These are phyloP conservation scores for Diplodia scrobiculata DNA, from an alignment of 2,329 filamentous ascomycete species.

Conservation along the genomic window DNA sequence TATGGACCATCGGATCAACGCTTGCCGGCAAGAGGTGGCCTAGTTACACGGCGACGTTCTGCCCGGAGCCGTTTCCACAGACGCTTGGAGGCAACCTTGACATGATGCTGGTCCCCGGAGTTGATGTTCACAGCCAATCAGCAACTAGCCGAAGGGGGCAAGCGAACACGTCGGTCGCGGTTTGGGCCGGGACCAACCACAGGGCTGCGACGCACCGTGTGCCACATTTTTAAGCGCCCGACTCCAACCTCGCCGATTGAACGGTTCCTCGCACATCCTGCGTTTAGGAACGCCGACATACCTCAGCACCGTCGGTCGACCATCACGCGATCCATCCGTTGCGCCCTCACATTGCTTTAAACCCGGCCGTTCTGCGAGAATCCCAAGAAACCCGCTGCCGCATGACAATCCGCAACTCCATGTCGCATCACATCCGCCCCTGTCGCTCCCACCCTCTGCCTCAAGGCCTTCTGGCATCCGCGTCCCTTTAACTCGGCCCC, in stretches of 20 bases:
- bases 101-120: neutral
- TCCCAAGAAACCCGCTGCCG: neutral
- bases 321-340: neutral
- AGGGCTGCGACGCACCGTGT: slow-evolving; percentile 7
- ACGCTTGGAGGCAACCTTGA: neutral
- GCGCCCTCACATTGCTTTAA: neutral
- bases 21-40: neutral
- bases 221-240: slow-evolving; percentile 14
- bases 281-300: slow-evolving; percentile 6
- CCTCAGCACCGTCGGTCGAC: slow-evolving; percentile 2
- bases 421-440: slow-evolving; percentile 3
- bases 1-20: neutral
- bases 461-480: neutral
- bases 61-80: too few relatives aligned
- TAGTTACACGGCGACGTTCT: neutral
- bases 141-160: neutral
- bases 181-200: slow-evolving; percentile 1
- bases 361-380: neutral
- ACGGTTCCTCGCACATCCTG: slow-evolving; percentile 5
- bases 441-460: neutral
- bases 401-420: neutral
- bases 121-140: neutral
- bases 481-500: slow-evolving; percentile 1
- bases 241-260: slow-evolving; percentile 1
- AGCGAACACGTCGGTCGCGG: slow-evolving; percentile 1